Evolutionary conservation across 441 rosid genomes (phyloP), one percentile per base, ranked within the genome.

Genomic region (Pelargonium myrrhifolium): DNA sequence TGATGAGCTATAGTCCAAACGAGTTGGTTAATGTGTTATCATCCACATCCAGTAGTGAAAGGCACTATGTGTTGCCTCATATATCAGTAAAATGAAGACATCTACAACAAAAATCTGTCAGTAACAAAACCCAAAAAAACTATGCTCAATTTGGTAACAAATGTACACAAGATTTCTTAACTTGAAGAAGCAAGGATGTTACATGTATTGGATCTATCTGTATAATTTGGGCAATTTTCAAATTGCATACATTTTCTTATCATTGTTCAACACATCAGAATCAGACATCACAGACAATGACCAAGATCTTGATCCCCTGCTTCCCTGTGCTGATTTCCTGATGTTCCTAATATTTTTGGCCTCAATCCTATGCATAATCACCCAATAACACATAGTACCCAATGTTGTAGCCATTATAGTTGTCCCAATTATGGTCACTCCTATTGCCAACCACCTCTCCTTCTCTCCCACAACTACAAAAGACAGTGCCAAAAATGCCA

Each of bases 231-330:
- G 47, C 9, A 42, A 51, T 12, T 53, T 65, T 63, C 31, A 73
- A 67, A 74, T 74, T 0, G 76, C 76, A 1, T 74, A 74, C 76
- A 74, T 74, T 40, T 68, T 68, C 61, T 74, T 74, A 40, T 74
- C 69, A 12, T 61, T 65, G 47, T 42, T 68, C 9, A 74, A 9
- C 6, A 74, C 21, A 58, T 68, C 76, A 22, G 72, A 45, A 60
- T 74, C 76, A 1, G 72, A 68, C 66, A 74, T 18, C 31, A 45
- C 62, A 8, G 72, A 68, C n/a, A 49, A 61, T 1, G 76, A 74
- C 65, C 65, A 68, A 18, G 76, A 74, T 65, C 68, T 56, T 3
- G 72, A 64, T 35, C 68, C 18, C 0, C 15, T 64, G 64, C 72
- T 68, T 26, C 71, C 51, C 31, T 45, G 6, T 0, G 75, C 60